Evolutionary conservation across 2,329 filamentous ascomycete species (phyloP).

Genomic region (Pseudomassariella vexata): DNA sequence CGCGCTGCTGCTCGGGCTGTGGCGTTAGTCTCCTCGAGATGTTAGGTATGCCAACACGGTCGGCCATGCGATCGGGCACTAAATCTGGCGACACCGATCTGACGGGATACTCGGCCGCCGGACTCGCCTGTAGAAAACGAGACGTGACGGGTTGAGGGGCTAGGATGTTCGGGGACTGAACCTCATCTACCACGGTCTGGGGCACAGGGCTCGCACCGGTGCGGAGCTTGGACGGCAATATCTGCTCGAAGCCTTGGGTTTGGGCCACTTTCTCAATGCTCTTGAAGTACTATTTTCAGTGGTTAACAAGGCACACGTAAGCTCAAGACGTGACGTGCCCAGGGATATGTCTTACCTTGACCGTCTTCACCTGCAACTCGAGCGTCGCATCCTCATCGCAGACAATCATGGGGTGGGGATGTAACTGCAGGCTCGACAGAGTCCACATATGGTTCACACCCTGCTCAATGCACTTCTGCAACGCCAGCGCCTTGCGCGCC

Average conservation of each 20-base stretch:
- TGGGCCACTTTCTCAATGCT: constrained; percentile 61
- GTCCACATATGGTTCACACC: constrained; percentile 83
- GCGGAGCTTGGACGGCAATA: constrained; percentile 49
- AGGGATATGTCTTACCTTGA: constrained; percentile 39
- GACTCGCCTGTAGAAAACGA: constrained; percentile 46
- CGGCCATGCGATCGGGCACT: constrained; percentile 57
- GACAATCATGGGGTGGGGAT: constrained; percentile 67
- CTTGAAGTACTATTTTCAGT: constrained; percentile 55
- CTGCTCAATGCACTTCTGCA: constrained; percentile 76
- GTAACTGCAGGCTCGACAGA: constrained; percentile 65
- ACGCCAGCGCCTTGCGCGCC: constrained; percentile 71
- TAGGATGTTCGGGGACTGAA: constrained; percentile 37
- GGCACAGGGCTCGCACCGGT: constrained; percentile 38
- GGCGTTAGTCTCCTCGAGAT: constrained; percentile 28
- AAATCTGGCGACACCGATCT: constrained; percentile 54
- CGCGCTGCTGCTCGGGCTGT: constrained; percentile 21
- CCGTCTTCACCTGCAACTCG: constrained; percentile 62
- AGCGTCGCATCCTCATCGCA: constrained; percentile 68
- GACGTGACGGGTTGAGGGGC: constrained; percentile 52
- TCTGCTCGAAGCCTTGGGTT: constrained; percentile 51
- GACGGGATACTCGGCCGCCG: constrained; percentile 48
- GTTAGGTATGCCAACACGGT: constrained; percentile 45
- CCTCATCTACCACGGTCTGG: constrained; percentile 30
- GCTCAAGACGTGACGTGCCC: background rate
- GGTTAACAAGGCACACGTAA: constrained; percentile 1